These are phyloP conservation scores for Suillus lakei DNA, from an alignment of 768 basidiomycete genomes.

Conservation along the genomic window DNA sequence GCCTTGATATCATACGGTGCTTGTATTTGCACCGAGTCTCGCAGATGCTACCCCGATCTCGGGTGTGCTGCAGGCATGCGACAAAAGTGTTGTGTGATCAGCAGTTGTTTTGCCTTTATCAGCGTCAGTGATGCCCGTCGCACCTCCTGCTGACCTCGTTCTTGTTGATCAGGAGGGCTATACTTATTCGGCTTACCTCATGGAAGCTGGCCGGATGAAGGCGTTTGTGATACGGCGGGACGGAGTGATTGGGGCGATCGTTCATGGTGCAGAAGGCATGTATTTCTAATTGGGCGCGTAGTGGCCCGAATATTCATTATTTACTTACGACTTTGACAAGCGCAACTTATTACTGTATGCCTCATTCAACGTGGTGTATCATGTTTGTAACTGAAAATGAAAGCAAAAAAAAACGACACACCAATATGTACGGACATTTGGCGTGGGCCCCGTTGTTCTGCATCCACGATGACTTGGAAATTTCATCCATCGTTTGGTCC, in stretches of 20 bases:
- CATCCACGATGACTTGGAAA: too few relatives aligned
- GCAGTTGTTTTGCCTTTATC: constrained; percentile 7
- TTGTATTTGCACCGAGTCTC: constrained; percentile 15
- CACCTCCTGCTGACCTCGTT: constrained; percentile 29
- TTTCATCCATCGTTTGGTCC: too few relatives aligned
- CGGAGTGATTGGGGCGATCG: constrained; percentile 40
- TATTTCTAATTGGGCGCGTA: too few relatives aligned
- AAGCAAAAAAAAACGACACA: too few relatives aligned
- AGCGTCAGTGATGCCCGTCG: neutral
- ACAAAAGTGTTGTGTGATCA: neutral
- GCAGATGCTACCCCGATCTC: constrained; percentile 13
- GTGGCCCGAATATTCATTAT: too few relatives aligned
- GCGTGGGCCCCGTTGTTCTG: too few relatives aligned
- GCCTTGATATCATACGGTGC: constrained; percentile 14
- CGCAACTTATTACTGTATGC: too few relatives aligned
- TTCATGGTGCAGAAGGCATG: constrained; percentile 23
- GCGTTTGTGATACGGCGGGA: constrained; percentile 41
- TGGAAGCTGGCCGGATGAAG: constrained; percentile 33
- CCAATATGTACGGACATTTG: too few relatives aligned
- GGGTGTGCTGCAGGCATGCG: neutral
- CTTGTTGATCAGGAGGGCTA: constrained; percentile 39
- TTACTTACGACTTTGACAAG: too few relatives aligned
- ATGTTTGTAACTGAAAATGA: too few relatives aligned
- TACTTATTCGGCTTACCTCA: constrained; percentile 41
- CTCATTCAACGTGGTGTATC: too few relatives aligned